Evolutionary conservation across 306 rosid species (phyloP), one percentile per base, ranked within the genome.

Genomic region (Potentilla sterilis): DNA sequence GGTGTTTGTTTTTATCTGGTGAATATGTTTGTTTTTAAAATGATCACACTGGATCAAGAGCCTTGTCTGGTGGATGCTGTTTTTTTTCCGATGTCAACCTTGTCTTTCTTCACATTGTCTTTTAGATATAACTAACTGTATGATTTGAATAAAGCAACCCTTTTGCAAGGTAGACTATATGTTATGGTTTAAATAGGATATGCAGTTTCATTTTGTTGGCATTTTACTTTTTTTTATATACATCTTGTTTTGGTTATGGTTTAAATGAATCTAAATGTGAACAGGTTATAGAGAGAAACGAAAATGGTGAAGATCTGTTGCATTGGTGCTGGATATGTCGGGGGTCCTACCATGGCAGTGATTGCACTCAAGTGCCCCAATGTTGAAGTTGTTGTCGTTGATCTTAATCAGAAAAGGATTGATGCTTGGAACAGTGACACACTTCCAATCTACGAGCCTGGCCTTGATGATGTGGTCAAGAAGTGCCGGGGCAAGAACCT

Each of bases 231-330:
- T 28, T 7, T 38, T 41, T 47, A 0, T 67, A 46, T 68, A 37
- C 28, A 22, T 61, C 58, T 69, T 44, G 62, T 49, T 52, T 40
- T 68, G 28, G 32, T 19, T 9, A 83, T 81, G 75, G 79, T 84
- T 40, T n/a, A 46, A 76, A 52, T 79, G 70, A 81, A 73, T 68
- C 24, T 46, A 24, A 52, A 19, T 79, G 79, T 85, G 52, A 69
- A 19, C 83, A 87, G 97, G 87, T 84, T 61, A 40, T 68, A 52
- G 77, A 55, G 78, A 73, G 78, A 76, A 76, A 49, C 38, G 57
- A 88, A 86, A 78, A 95, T 95, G 98, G 98, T 95, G 96, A 95
- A 95, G 92, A 92, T 95, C 86, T 95, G 98, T 80, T 95, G 98
- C 86, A 95, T 95, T 87, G 98, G 98, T 81, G 98, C 98, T 42